Base-by-base conservation (phyloP, 805 yeast species). In the Clavispora phyllophila region DNA sequence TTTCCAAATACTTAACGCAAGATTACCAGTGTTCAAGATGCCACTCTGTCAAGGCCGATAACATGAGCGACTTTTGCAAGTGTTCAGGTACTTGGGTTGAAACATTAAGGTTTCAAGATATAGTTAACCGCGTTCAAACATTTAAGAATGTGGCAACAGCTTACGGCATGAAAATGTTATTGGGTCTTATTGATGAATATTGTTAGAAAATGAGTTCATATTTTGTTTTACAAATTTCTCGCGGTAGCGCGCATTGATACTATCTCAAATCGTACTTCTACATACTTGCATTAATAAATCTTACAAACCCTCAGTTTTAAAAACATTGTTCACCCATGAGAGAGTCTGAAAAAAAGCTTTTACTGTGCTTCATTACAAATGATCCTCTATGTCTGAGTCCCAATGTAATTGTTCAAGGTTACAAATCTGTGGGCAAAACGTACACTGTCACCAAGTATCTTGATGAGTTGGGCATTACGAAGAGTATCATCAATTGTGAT, bases 41-140 rank as follows among this genome's bases (percentile, higher is more conserved):
- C 63, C 73, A 77, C 20, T 76, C 70, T 43, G 68, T 87, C 43
- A 79, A 79, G 53, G 79, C 76, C 27, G 82, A 78, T 51, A 82
- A 83, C 48, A 71, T 93, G 76, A 75, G 88, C 25, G 70, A 70
- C 24, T 80, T 80, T 59, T 95, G 99, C 62, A 64, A 76, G 17
- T 93, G 99, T 60, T 91, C 99, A 0, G 99, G 99, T 8, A 59
- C 64, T 13, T 89, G 96, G 96, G 68, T 62, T 4, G 82, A 78
- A 37, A 79, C 86, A 0, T 59, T 81, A 17, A 57, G 69, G 5
- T 65, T 67, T 38, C 63, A 57, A 5, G 75, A 70, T 0, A 56
- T 88, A 7, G 61, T 68, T 14, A 64, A 65, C 39, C 69, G 70
- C 40, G 54, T 82, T 3, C 60, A 57, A 6, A 71, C 79, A 0